Evolutionary conservation across 2,329 filamentous ascomycete species (phyloP), one percentile per base, ranked within the genome.

Genomic region (Neonectria coccinea): DNA sequence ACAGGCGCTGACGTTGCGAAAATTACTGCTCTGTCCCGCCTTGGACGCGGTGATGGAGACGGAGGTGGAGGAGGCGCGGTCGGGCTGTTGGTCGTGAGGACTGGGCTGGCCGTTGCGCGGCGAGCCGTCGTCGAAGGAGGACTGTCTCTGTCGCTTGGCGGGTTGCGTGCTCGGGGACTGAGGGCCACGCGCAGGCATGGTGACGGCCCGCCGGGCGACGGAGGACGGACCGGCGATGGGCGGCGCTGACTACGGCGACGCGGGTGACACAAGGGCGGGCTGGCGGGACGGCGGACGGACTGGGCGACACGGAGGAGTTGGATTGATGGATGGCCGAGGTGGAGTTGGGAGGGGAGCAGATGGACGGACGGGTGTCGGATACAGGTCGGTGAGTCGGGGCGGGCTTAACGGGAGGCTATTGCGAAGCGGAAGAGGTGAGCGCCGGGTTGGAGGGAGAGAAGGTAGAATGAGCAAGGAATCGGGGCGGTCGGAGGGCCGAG

Each of bases 1-100:
- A 81, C 95, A 98, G 61, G 95, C 95, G 78, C 92, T 97, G 69
- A 98, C 95, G 78, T 94, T 95, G 73, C 92, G 90, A 75, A 95
- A 95, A 70, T 85, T 89, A 77, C 85, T 89, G 77, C 86, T 88
- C 77, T 89, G 86, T 10, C 85, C 85, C 14, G 82, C 78, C 73
- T 86, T 88, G 55, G 75, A 75, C 54, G 76, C 69, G 11, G 70
- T 48, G 63, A 72, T 62, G 9, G 72, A 64, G 8, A 54, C 41
- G 41, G 77, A 73, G 36, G 75, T 66, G 68, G 56, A 76, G 70
- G 67, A 70, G 62, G 73, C 72, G 67, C 78, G 74, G 59, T 79
- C 81, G 59, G 69, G 57, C 16, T 73, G 75, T 44, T 70, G 62
- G 33, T 72, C 72, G 39, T 56, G 68, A 31, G 72, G 72, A 50